A percentile compares a stretch with the other conserved stretches of the same genome.
Conservation (phyloP, 768 basidiomycete species). For the Butyriboletus loyo region DNA sequence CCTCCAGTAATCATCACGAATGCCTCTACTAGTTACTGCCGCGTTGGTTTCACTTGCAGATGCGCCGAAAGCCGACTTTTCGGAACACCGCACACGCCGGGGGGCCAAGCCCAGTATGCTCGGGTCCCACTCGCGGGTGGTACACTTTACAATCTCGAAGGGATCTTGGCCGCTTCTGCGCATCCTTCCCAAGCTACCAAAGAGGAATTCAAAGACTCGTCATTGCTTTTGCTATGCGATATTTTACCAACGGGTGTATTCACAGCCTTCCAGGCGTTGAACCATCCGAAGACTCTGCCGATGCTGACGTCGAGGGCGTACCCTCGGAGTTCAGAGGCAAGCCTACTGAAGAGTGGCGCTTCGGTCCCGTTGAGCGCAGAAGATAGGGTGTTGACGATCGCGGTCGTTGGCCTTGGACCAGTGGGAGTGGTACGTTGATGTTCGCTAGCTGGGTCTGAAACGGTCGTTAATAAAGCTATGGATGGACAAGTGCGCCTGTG, state of each 20-base stretch:
- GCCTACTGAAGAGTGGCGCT: slow-evolving; percentile 1
- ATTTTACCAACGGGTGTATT: slow-evolving; percentile 81
- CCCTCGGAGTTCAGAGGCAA: slow-evolving; percentile 37
- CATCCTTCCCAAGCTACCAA: slow-evolving; percentile 30
- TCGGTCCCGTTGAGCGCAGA: slow-evolving; percentile 35
- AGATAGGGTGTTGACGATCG: slow-evolving; percentile 57
- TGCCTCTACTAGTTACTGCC: slow-evolving; percentile 52
- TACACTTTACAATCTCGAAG: slow-evolving; percentile 63
- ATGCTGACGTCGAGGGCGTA: slow-evolving; percentile 58
- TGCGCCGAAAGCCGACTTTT: slow-evolving; percentile 62
- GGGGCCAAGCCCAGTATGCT: slow-evolving; percentile 78
- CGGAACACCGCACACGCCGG: slow-evolving; percentile 62
- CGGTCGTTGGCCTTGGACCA: slow-evolving; percentile 72
- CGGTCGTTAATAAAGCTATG: not conserved
- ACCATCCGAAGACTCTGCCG: slow-evolving; percentile 68
- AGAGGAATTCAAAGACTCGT: slow-evolving; percentile 52
- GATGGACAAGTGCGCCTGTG: slow-evolving; percentile 48
- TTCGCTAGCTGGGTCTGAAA: not conserved
- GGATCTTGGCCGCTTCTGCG: slow-evolving; percentile 31
- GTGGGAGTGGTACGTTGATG: slow-evolving; percentile 57
- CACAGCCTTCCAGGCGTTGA: slow-evolving; percentile 67
- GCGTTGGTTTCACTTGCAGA: slow-evolving; percentile 68
- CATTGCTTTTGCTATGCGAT: slow-evolving; percentile 70
- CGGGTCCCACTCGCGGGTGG: slow-evolving; percentile 79
- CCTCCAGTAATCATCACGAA: not conserved